Conservation (phyloP, 1,284 basidiomycete genomes). For the Ganoderma boninense region DNA sequence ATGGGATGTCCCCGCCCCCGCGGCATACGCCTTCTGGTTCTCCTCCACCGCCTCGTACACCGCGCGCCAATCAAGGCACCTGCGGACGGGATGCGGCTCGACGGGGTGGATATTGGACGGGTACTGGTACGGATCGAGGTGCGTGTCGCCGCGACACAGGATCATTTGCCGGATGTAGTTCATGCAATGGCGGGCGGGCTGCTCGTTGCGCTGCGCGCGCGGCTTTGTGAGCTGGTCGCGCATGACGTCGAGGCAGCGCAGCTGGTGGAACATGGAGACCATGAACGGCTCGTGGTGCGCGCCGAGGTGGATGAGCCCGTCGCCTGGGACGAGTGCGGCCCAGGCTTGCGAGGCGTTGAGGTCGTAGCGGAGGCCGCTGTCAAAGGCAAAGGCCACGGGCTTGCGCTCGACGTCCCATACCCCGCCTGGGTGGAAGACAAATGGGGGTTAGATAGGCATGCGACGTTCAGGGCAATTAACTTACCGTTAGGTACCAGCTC, state of each 20-base stretch:
- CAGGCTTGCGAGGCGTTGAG: slow-evolving; percentile 31
- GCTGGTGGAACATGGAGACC: slow-evolving; percentile 35
- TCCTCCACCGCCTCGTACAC: slow-evolving; percentile 33
- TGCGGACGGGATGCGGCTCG: slow-evolving; percentile 30
- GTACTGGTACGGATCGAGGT: slow-evolving; percentile 36
- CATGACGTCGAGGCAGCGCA: slow-evolving; percentile 36
- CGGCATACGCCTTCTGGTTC: slow-evolving; percentile 29
- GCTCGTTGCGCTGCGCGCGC: slow-evolving; percentile 22
- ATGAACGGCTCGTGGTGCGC: slow-evolving; percentile 29
- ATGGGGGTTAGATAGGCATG: neutral
- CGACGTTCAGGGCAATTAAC: neutral
- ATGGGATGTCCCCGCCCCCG: neutral
- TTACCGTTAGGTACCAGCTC: slow-evolving; percentile 18
- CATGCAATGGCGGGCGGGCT: slow-evolving; percentile 35
- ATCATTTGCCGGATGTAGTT: slow-evolving; percentile 36
- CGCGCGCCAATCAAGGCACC: slow-evolving; percentile 35
- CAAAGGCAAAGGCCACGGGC: slow-evolving; percentile 31
- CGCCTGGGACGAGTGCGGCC: slow-evolving; percentile 31
- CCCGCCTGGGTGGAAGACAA: slow-evolving; percentile 13
- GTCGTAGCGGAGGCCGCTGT: slow-evolving; percentile 30
- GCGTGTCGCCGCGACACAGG: slow-evolving; percentile 35
- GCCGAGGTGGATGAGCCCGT: slow-evolving; percentile 32
- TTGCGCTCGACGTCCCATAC: slow-evolving; percentile 30
- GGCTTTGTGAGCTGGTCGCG: slow-evolving; percentile 32
- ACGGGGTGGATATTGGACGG: slow-evolving; percentile 31